Evolutionary conservation across 768 basidiomycete species (phyloP), one percentile per base, ranked within the genome.

Genomic region (Lanmaoa rubissima): DNA sequence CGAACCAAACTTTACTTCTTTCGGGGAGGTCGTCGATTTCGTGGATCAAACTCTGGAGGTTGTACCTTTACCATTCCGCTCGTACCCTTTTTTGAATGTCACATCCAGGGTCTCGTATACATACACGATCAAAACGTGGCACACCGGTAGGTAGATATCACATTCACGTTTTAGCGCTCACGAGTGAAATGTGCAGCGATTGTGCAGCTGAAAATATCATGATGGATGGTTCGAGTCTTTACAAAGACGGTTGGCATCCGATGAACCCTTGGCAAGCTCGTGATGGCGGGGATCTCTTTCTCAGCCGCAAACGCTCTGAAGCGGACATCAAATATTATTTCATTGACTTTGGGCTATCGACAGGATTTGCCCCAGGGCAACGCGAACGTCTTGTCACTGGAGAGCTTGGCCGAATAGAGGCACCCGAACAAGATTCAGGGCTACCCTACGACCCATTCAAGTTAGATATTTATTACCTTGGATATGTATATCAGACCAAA

Each of bases 21-120:
- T 65, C 1, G 65, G 67, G 34, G 72, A 73, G 38, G 59, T 66
- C 3, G 14, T 73, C 1, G 67, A 70, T 21, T 73, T 68, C 13
- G 52, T 67, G 34, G 53, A 54, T 12, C 69, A 71, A 26, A 58
- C 65, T 6, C 54, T 73, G 2, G 21, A 42, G 41, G 41, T 42
- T 24, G 41, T 42, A 7, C 2, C 3, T 21, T 11, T 6, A 5
- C 2, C 21, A 2, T 41, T 1, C 41, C 21, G 2, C 7, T 24
- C 0, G 7, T 13, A 14, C 7, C 3, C 41, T 31, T 13, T 14
- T 14, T 11, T 41, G 19, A 41, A 21, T 7, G 5, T 42, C 17
- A 12, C 12, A 1, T 42, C 2, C 8, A 42, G 41, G 41, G 41
- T 14, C 41, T 42, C 13, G 41, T 42, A 3, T 42, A 42, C 41